Percentiles rank a stretch among this genome's conserved stretches.
These are phyloP conservation scores for Mycena belliarum DNA, from an alignment of 768 basidiomycete species.

Conservation along the genomic window DNA sequence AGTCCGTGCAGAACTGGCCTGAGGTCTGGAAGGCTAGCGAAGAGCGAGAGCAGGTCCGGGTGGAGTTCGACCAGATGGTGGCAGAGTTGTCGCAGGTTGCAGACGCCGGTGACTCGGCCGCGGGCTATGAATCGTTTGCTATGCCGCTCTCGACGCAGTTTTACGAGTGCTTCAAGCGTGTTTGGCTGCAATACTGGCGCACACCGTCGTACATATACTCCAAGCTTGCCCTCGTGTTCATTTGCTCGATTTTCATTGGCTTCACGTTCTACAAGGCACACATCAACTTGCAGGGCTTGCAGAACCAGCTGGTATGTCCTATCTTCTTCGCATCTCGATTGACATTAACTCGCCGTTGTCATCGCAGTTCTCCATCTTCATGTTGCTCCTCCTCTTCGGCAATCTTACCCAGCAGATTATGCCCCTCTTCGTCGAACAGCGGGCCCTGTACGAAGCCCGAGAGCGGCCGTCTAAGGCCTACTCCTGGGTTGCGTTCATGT, in stretches of 20 bases:
- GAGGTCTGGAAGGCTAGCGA: conserved; percentile 42
- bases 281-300: conserved; percentile 28
- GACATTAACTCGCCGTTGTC: background rate
- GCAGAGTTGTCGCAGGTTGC: conserved; percentile 13
- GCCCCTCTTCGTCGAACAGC: conserved; percentile 36
- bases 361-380: conserved; percentile 28
- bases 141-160: conserved; percentile 27
- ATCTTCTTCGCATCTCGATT: background rate
- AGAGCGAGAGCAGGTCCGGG: conserved; percentile 36
- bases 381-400: conserved; percentile 29
- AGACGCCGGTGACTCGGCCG: conserved; percentile 16
- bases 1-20: conserved; percentile 40
- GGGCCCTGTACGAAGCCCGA: conserved; percentile 34
- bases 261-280: conserved; percentile 33
- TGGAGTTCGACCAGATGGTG: conserved; percentile 34
- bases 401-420: conserved; percentile 38
- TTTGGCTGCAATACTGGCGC: conserved; percentile 30
- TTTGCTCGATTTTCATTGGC: conserved; percentile 29
- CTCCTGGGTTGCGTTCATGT: conserved; percentile 32
- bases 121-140: conserved; percentile 25
- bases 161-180: conserved; percentile 25
- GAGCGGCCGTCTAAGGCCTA: conserved; percentile 36
- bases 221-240: conserved; percentile 15
- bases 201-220: conserved; percentile 29
- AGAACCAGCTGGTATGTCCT: conserved; percentile 26